Evolutionary conservation across 2,329 filamentous ascomycete genomes (phyloP), one percentile per base, ranked within the genome.

Genomic region (Xylaria sp.): DNA sequence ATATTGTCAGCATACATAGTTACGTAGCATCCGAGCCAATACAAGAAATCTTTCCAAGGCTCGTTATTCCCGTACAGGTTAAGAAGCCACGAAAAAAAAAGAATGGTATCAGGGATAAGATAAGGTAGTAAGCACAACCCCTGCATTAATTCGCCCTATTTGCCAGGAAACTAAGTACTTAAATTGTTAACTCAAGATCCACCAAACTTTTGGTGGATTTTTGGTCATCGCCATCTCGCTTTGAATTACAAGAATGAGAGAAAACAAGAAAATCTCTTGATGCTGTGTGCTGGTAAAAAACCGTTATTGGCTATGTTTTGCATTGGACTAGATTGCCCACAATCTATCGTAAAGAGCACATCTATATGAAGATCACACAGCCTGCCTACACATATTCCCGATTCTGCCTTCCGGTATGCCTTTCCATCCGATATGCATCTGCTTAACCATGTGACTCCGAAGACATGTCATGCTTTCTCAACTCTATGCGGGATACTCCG

Each of bases 381-480:
- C 64, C 64, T 66, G 42, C 64, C 64, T 62, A 7, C 23, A 38
- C 20, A 7, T 38, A 56, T 20, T n/a, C 13, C 20, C 40, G 7
- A 57, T 17, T 66, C 57, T 62, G 58, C 59, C 59, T 53, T 53
- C 5, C 6, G 51, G 40, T 40, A 9, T 17, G 59, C 59, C 63
- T 48, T 56, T 20, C 31, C 33, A 23, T 38, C 9, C 4, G 1
- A 11, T 38, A 38, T 42, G 23, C 54, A 40, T 26, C 33, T 17
- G 36, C 53, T n/a, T 23, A 26, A 15, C 7, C 31, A 57, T n/a
- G 33, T 40, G 11, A 57, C 4, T 26, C 53, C 15, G 53, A 56
- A 56, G 26, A 53, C 6, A 44, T n/a, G 20, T 17, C 13, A 20
- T 38, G 17, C n/a, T 31, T 38, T n/a, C 6, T 23, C 23, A 46